Evolutionary conservation across 208 protist genomes (phyloP).

Genomic region (Acanthamoeba healyi): DNA sequence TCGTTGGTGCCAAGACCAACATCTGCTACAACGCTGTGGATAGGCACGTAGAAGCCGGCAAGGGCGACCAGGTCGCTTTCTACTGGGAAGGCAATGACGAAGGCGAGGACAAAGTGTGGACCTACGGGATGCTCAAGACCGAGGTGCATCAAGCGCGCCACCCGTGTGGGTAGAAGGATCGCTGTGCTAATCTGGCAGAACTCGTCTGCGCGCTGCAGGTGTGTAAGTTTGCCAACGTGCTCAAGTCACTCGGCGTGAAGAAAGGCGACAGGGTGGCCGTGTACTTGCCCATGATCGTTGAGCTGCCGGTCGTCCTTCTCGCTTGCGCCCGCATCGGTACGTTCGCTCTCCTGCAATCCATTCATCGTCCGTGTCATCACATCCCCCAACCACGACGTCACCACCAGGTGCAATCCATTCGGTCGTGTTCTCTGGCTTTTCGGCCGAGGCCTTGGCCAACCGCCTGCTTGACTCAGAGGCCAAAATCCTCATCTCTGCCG

Average conservation of each 20-base stretch:
- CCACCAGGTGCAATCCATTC: constrained; percentile 69
- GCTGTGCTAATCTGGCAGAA: too few relatives aligned
- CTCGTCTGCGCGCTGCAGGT: constrained; percentile 80
- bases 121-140: constrained; percentile 39
- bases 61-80: constrained; percentile 91
- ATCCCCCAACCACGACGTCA: neutral
- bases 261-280: constrained; percentile 96
- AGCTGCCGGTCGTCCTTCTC: constrained; percentile 86
- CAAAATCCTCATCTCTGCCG: constrained; percentile 85
- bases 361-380: neutral
- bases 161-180: too few relatives aligned
- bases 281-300: constrained; percentile 97
- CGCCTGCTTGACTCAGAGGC: constrained; percentile 89
- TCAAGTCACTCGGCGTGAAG: constrained; percentile 92
- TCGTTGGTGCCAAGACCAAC: constrained; percentile 91
- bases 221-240: constrained; percentile 93
- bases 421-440: constrained; percentile 89
- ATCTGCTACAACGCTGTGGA: constrained; percentile 94
- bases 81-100: constrained; percentile 93
- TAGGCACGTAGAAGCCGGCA: constrained; percentile 59
- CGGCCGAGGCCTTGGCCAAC: constrained; percentile 86
- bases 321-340: constrained; percentile 82
- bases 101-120: constrained; percentile 77
- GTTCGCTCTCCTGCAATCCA: neutral
- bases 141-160: constrained; percentile 63